Conservation (phyloP, 2,329 filamentous ascomycete genomes). For the Arthroderma sp. region DNA sequence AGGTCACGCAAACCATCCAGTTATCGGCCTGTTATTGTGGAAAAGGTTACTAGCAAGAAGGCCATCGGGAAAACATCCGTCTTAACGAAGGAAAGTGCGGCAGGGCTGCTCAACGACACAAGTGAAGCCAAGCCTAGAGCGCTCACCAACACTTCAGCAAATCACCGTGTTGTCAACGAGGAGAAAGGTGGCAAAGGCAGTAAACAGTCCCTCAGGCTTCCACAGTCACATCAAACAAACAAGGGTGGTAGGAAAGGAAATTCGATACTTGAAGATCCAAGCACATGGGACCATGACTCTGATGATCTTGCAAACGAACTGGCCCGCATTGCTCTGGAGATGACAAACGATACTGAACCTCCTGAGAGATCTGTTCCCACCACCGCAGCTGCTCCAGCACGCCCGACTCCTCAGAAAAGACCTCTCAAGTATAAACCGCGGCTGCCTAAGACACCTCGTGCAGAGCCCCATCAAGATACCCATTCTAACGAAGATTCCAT, state of each 20-base stretch:
- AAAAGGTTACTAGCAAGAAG: slow-evolving; percentile 25
- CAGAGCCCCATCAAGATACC: neutral
- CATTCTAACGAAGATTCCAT: neutral
- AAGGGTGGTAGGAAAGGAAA: slow-evolving; percentile 20
- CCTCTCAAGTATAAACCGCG: slow-evolving; percentile 29
- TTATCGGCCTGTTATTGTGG: slow-evolving; percentile 29
- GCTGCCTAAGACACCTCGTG: slow-evolving; percentile 17
- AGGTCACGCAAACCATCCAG: slow-evolving; percentile 19
- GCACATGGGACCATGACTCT: slow-evolving; percentile 33
- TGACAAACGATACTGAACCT: slow-evolving; percentile 22
- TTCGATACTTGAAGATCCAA: slow-evolving; percentile 26
- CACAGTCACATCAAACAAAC: neutral
- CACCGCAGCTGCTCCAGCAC: slow-evolving; percentile 8
- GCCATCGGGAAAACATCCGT: neutral
- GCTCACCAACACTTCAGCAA: slow-evolving; percentile 19
- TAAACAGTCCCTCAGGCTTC: slow-evolving; percentile 15
- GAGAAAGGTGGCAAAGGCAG: slow-evolving; percentile 31
- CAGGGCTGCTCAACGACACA: neutral
- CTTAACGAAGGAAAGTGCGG: neutral
- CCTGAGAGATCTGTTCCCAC: neutral
- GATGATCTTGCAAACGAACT: slow-evolving; percentile 33
- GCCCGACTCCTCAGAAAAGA: slow-evolving; percentile 15
- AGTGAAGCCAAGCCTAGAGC: neutral
- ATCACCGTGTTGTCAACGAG: slow-evolving; percentile 31
- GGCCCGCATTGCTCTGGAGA: slow-evolving; percentile 32